Percentiles rank a stretch among this genome's conserved stretches.
Evolutionary conservation across 345 rosid species (phyloP).

Genomic region (Viola odorata): DNA sequence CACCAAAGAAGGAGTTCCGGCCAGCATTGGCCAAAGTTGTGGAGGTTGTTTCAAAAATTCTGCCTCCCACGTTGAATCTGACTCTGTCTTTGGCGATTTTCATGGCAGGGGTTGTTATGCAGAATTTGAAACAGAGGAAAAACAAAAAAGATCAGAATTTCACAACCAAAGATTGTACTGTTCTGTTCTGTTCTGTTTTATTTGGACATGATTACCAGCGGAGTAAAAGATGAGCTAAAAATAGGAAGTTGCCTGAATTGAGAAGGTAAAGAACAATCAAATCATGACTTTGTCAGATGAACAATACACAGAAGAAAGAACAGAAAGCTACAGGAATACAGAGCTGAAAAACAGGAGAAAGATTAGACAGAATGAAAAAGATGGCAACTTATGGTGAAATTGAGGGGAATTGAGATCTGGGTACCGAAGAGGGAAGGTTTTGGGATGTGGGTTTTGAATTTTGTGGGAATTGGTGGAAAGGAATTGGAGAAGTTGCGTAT

Average conservation of each 20-base stretch:
- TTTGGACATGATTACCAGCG: background rate
- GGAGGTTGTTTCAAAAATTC: conserved; percentile 82
- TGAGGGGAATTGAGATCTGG: conserved; percentile 38
- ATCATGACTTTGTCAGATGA: no score
- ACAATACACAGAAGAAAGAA: background rate
- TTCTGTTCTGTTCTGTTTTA: background rate
- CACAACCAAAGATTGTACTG: no score
- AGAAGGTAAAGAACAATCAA: background rate
- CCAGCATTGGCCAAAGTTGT: conserved; percentile 94
- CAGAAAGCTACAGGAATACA: background rate
- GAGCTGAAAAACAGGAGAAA: conserved; percentile 12
- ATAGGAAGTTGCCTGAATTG: background rate
- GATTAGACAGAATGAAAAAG: conserved; percentile 3
- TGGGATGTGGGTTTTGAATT: conserved; percentile 28
- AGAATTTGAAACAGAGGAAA: background rate
- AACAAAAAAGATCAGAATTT: no score
- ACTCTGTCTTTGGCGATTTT: conserved; percentile 63
- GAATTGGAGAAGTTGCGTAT: conserved; percentile 21
- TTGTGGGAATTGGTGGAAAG: conserved; percentile 19
- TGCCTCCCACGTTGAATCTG: conserved; percentile 86
- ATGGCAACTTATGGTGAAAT: conserved; percentile 9
- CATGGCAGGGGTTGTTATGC: conserved; percentile 32
- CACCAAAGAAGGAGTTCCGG: conserved; percentile 80
- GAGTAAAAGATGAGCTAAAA: background rate
- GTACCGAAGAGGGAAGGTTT: conserved; percentile 32